phyloP scores from a whole-genome alignment of 1,284 basidiomycete species.

The Pyrrhoderma lamaoense region DNA sequence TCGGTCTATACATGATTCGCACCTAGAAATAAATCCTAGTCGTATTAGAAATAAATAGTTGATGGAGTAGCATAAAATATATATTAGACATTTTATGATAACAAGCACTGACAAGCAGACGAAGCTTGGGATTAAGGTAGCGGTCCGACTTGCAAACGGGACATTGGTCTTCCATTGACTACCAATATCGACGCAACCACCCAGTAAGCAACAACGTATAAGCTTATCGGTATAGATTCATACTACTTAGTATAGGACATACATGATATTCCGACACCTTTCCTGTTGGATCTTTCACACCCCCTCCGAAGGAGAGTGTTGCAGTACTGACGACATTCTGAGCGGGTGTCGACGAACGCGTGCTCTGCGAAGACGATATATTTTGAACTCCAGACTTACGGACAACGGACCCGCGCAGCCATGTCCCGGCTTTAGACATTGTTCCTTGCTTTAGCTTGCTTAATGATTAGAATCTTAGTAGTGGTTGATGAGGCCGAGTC shows the following conservation, averaged over 20 bases:
- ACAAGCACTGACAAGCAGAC: constrained; percentile 91
- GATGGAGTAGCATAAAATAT: constrained; percentile 1
- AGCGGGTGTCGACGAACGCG: constrained; percentile 61
- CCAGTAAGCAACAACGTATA: not conserved
- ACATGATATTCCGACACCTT: constrained; percentile 58
- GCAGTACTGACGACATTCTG: constrained; percentile 37
- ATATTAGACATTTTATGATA: constrained; percentile 86
- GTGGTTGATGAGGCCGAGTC: not conserved
- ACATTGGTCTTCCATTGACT: constrained; percentile 94
- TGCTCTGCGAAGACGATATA: constrained; percentile 35
- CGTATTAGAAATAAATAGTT: constrained; percentile 32
- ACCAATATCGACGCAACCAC: constrained; percentile 11
- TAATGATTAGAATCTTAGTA: not conserved
- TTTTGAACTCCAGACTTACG: constrained; percentile 47
- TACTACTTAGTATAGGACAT: constrained; percentile 22
- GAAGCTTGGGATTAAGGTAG: constrained; percentile 90
- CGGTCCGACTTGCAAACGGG: constrained; percentile 96
- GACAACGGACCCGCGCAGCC: constrained; percentile 66
- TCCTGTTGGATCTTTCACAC: constrained; percentile 76
- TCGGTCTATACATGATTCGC: constrained; percentile 96
- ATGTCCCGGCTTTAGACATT: constrained; percentile 27
- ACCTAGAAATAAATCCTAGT: constrained; percentile 26
- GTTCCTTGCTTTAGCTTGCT: no score
- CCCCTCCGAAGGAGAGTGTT: constrained; percentile 69
- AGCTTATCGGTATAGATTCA: constrained; percentile 20